These are phyloP conservation scores for Clohesyomyces aquaticus DNA, from an alignment of 495 filamentous ascomycete species.

Conservation along the genomic window DNA sequence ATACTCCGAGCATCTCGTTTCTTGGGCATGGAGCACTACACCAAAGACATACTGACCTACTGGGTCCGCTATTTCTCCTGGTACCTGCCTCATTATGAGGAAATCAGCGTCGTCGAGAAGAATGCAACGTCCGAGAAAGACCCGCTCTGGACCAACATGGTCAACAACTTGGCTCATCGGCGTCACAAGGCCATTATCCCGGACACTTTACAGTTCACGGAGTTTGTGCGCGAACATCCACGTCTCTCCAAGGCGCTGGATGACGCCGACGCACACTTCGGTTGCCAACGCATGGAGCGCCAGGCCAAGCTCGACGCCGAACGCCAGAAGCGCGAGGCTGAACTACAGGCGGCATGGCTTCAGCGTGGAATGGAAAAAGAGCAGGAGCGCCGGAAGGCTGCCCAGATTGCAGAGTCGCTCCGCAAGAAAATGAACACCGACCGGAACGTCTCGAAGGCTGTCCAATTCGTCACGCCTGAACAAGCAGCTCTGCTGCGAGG, in stretches of 20 bases:
- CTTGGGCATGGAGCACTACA: conserved; percentile 4
- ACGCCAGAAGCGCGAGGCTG: neutral
- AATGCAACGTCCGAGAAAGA: neutral
- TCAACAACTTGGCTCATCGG: neutral
- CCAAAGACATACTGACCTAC: neutral
- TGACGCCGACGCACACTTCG: neutral
- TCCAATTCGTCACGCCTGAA: neutral
- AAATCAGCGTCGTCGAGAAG: neutral
- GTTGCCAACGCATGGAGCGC: neutral
- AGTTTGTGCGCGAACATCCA: neutral
- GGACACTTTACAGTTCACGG: neutral
- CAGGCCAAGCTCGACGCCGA: neutral
- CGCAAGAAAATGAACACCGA: neutral
- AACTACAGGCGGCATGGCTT: neutral
- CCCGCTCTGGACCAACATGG: neutral
- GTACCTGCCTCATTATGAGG: neutral
- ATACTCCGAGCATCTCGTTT: neutral
- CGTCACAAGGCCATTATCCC: neutral
- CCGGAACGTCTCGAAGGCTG: neutral
- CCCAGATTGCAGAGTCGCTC: neutral
- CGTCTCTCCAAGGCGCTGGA: neutral
- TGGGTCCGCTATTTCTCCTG: neutral
- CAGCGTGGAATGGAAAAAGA: neutral
- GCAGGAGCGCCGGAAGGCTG: neutral
- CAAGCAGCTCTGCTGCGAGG: neutral